A percentile compares a stretch with the other conserved stretches of the same genome.
These are phyloP conservation scores for Aspergillus calidoustus DNA, from an alignment of 2,329 filamentous ascomycete species.

Conservation along the genomic window DNA sequence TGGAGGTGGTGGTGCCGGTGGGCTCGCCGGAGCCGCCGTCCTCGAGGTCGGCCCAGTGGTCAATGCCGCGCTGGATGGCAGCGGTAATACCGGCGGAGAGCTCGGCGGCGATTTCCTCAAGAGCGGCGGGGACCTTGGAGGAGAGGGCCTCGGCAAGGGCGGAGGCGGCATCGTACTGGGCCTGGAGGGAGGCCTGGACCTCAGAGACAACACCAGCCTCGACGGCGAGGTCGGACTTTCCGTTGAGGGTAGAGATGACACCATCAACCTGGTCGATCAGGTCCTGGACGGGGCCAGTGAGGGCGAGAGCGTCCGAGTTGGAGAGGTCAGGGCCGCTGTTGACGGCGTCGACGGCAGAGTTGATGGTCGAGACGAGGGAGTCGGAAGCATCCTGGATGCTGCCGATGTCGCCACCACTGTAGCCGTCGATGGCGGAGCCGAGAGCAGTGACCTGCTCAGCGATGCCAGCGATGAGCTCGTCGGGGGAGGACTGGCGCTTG, in stretches of 20 bases:
- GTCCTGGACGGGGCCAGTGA: constrained; percentile 32
- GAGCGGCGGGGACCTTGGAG: constrained; percentile 35
- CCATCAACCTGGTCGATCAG: constrained; percentile 32
- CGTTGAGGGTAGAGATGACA: constrained; percentile 29
- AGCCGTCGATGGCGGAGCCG: constrained; percentile 29
- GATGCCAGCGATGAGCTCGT: constrained; percentile 29
- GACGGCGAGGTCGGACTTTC: constrained; percentile 34
- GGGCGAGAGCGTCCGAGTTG: constrained; percentile 32
- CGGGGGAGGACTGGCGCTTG: constrained; percentile 22
- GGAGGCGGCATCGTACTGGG: constrained; percentile 33
- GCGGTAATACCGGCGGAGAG: constrained; percentile 37
- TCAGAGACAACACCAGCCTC: constrained; percentile 27
- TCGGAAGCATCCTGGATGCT: constrained; percentile 29
- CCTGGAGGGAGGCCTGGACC: constrained; percentile 29
- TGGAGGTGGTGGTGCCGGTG: constrained; percentile 7
- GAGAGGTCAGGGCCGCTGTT: constrained; percentile 27
- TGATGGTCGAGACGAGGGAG: constrained; percentile 32
- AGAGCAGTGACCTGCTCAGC: constrained; percentile 25
- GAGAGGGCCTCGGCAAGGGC: constrained; percentile 33
- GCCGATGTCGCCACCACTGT: constrained; percentile 29
- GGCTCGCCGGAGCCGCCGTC: constrained; percentile 3
- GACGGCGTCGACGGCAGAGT: constrained; percentile 31
- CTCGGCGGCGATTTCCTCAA: constrained; percentile 28
- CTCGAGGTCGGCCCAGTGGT: constrained; percentile 29
- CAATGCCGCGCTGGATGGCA: constrained; percentile 38